Conservation (phyloP, 176 grass and related monocot species). For the Poa annua region DNA sequence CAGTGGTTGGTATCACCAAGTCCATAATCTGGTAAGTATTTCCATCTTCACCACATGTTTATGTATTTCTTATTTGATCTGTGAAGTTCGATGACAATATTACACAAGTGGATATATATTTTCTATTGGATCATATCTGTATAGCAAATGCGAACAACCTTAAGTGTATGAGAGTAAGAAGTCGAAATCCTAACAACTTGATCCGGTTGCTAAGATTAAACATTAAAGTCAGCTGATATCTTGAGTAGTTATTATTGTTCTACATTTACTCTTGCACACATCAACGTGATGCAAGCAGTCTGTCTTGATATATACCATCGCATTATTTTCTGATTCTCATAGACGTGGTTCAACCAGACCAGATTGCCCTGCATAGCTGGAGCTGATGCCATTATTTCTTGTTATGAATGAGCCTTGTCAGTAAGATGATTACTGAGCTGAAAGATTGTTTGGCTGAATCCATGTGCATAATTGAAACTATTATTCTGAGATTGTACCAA, state of each 20-base stretch:
- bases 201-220: slow-evolving; percentile 21
- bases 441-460: neutral
- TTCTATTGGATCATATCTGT: neutral
- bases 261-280: neutral
- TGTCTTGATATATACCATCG: neutral
- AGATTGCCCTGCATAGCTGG: neutral
- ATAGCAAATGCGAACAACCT: neutral
- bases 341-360: neutral
- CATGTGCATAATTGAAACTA: neutral
- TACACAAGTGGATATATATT: slow-evolving; percentile 14
- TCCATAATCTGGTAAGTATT: slow-evolving; percentile 85
- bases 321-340: slow-evolving; percentile 28
- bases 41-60: slow-evolving; percentile 18
- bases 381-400: neutral
- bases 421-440: neutral
- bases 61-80: slow-evolving; percentile 26
- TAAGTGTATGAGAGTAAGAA: neutral
- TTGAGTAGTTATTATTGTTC: neutral
- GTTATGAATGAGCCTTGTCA: slow-evolving; percentile 1
- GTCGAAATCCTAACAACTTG: neutral
- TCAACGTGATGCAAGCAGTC: slow-evolving; percentile 27
- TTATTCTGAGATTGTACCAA: neutral
- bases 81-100: slow-evolving; percentile 10
- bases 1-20: slow-evolving; percentile 98
- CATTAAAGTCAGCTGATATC: neutral